Evolutionary conservation across 2,329 filamentous ascomycete genomes (phyloP).

Genomic region (Exutisphaerella laricina): DNA sequence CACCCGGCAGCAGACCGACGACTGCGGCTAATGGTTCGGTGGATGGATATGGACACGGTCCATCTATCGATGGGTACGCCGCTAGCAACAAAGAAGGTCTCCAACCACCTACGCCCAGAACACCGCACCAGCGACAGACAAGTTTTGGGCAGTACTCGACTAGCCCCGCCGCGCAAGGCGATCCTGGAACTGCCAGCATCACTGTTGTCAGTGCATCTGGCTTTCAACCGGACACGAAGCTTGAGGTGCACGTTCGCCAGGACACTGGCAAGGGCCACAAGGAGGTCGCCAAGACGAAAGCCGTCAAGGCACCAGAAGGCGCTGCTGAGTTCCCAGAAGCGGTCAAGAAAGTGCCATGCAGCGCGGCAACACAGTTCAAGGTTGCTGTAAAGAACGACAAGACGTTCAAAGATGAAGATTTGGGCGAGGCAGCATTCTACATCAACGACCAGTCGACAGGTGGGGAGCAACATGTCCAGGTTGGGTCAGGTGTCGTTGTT

Average conservation of each 20-base stretch:
- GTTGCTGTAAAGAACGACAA: constrained; percentile 79
- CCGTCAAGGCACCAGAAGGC: constrained; percentile 67
- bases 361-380: constrained; percentile 80
- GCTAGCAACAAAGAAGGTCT: constrained; percentile 19
- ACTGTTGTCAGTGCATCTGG: constrained; percentile 72
- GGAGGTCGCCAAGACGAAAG: constrained; percentile 85
- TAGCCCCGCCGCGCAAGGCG: constrained; percentile 36
- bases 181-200: constrained; percentile 71
- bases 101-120: constrained; percentile 20
- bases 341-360: constrained; percentile 59
- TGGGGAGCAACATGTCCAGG: constrained; percentile 62
- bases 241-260: constrained; percentile 33
- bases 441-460: constrained; percentile 72
- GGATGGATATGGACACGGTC: constrained; percentile 13
- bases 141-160: constrained; percentile 37
- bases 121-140: constrained; percentile 42
- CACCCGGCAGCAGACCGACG: constrained; percentile 19
- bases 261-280: constrained; percentile 59
- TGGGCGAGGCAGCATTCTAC: constrained; percentile 85
- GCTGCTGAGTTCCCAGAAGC: constrained; percentile 60
- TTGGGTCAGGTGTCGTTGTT: constrained; percentile 74
- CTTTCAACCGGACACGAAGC: constrained; percentile 50
- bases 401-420: constrained; percentile 75
- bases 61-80: constrained; percentile 22
- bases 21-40: constrained; percentile 17